Base-by-base conservation (phyloP, 768 basidiomycete genomes). In the Fomitopsis pulvina region DNA sequence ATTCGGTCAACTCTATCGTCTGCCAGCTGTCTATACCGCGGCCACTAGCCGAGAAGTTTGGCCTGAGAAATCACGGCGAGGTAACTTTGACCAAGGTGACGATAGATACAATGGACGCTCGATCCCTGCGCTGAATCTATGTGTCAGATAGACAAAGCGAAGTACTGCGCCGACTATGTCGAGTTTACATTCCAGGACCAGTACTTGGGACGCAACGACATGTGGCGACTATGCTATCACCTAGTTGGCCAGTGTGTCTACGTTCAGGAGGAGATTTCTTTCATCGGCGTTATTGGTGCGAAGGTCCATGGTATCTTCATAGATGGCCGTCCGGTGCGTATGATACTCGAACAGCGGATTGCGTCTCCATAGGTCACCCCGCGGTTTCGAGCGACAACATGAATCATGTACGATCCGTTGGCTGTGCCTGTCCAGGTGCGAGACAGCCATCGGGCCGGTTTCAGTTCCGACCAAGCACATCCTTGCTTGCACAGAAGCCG, bases 151-250 rank as follows among this genome's bases (percentile, higher is more conserved):
- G 81, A 93, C 55, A 79, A 75, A 56, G 70, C 73, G 6, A 67
- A 68, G 30, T 76, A 79, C 52, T 76, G 70, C 22, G 89, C 87
- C 1, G 83, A 88, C 52, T 85, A 84, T 61, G 76, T 98, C 44
- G 95, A 98, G 60, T 77, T 98, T 50, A 82, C 83, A 41, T 98
- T 98, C 61, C 88, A 90, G 54, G 93, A 96, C 63, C 92, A 95
- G 62, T 97, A 97, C 63, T 75, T 97, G 14, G 95, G 94, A 14
- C 81, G 96, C 41, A 92, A 88, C 53, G 96, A 97, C 57, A 95
- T 96, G 92, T 97, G 94, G 92, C 75, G 92, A 42, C 74, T 97
- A 7, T 84, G 83, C n/a, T 83, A 87, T 63, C 76, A 84, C 45
- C 74, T 97, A 14, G 82, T 83, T 24, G 85, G 83, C 8, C 83